Base-by-base conservation (phyloP, 2,329 filamentous ascomycete species). In the Diaporthe sp. region DNA sequence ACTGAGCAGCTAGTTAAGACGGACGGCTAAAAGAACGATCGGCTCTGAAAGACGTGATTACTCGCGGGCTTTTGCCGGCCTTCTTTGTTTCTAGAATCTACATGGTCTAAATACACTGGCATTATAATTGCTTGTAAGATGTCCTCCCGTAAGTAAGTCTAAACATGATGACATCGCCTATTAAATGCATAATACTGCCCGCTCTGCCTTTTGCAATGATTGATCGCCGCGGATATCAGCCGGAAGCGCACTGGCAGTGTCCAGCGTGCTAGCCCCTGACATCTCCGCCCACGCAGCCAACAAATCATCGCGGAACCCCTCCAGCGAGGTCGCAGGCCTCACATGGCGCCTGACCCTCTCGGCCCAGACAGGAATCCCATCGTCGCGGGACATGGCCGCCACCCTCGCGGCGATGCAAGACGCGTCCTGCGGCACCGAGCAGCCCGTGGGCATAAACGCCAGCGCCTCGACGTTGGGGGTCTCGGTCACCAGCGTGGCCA, bases 391-490 rank as follows among this genome's bases (percentile, higher is more conserved):
- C 3, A 65, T 65, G 1, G 9, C 39, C 27, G 15, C 17, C 39
- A 65, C 59, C 19, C 10, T 65, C 25, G 9, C 25, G 17, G 59
- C 39, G 17, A 65, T 47, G 19, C 39, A 32, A 32, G 27, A 19
- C 10, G 39, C 27, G 2, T 47, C 27, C 59, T 47, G 59, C 9
- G 59, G 25, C 27, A 65, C 59, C 19, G 27, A 10, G 39, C 59
- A 65, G 27, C 39, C 27, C 7, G 19, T 17, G 4, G 59, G 59
- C 59, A 65, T 47, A 13, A 65, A 65, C 0, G 39, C 15, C 59
- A 65, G 39, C 19, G 59, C 59, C 59, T 65, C 59, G 17, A 65
- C 59, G 39, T 65, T 65, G 39, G 59, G 59, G 4, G 59, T 65
- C 59, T 65, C 59, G 5, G 59, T 65, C 3, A 65, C 42, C 27